Conservation (phyloP, 352 stramenopile species). For the Globisporangium rhizosaccharum region DNA sequence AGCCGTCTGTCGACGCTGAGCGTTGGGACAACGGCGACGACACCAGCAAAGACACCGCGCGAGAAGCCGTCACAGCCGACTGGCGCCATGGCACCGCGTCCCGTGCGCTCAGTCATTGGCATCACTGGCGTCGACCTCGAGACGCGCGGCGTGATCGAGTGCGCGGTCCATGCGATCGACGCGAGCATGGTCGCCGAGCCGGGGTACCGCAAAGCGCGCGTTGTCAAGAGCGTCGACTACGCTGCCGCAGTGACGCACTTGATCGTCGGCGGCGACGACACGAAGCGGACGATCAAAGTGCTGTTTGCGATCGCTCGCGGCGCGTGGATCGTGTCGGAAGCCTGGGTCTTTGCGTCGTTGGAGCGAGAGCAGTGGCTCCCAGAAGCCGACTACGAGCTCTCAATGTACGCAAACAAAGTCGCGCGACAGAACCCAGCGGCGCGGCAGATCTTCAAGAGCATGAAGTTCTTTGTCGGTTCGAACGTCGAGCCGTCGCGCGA, state of each 20-base stretch:
- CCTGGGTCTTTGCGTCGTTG: slow-evolving; percentile 76
- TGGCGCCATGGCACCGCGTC: background rate
- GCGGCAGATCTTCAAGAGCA: slow-evolving; percentile 51
- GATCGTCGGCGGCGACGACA: slow-evolving; percentile 56
- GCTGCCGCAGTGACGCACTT: slow-evolving; percentile 68
- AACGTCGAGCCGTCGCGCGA: slow-evolving; percentile 71
- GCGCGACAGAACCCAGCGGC: slow-evolving; percentile 35
- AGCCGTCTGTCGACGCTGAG: slow-evolving; percentile 9
- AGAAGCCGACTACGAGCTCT: slow-evolving; percentile 62
- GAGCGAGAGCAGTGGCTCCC: slow-evolving; percentile 65
- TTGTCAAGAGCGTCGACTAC: slow-evolving; percentile 80
- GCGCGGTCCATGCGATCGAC: slow-evolving; percentile 75
- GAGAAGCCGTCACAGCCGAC: slow-evolving; percentile 9
- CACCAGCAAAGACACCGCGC: slow-evolving; percentile 5
- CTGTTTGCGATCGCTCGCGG: slow-evolving; percentile 78
- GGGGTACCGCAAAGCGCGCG: slow-evolving; percentile 53
- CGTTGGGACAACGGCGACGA: slow-evolving; percentile 6
- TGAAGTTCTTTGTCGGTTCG: slow-evolving; percentile 69
- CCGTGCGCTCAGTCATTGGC: slow-evolving; percentile 55
- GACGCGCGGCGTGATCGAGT: slow-evolving; percentile 54
- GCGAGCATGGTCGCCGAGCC: slow-evolving; percentile 41
- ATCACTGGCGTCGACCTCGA: slow-evolving; percentile 71
- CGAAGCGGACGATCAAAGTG: slow-evolving; percentile 80
- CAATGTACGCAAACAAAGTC: slow-evolving; percentile 43
- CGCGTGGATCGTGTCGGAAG: slow-evolving; percentile 74